Evolutionary conservation across 2,329 filamentous ascomycete genomes (phyloP).

Genomic region (Lecanicillium sp.): DNA sequence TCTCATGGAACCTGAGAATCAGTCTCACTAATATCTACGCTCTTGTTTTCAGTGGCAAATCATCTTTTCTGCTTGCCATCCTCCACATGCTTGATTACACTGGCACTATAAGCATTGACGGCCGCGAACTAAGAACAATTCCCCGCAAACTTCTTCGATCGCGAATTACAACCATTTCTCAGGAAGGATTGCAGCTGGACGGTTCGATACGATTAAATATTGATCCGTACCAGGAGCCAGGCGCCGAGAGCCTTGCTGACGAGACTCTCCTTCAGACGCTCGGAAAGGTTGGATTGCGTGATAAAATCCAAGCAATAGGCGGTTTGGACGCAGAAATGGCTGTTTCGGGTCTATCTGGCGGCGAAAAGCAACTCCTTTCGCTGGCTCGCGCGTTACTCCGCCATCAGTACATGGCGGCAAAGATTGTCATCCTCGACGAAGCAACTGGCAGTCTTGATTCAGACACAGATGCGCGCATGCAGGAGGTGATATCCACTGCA

Average conservation of each 20-base stretch:
- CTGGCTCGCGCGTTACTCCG: constrained; percentile 4
- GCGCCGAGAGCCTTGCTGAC: not conserved
- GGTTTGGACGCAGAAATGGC: not conserved
- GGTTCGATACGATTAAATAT: constrained; percentile 3
- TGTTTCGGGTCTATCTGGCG: constrained; percentile 1
- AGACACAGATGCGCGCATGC: not conserved
- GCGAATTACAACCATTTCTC: constrained; percentile 4
- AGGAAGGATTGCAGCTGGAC: not conserved
- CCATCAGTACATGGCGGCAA: not conserved
- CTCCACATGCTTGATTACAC: constrained; percentile 4
- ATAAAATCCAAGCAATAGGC: not conserved
- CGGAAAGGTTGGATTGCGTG: constrained; percentile 2
- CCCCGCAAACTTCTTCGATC: not conserved
- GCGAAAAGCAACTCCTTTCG: constrained; percentile 3
- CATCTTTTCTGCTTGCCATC: constrained; percentile 1
- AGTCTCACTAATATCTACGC: too few relatives aligned
- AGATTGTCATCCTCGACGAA: not conserved
- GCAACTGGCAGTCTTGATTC: constrained; percentile 1
- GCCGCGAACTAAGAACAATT: constrained; percentile 1
- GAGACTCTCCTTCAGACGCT: constrained; percentile 1
- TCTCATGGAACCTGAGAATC: too few relatives aligned
- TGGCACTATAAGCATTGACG: constrained; percentile 4
- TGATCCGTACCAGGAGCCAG: constrained; percentile 1
- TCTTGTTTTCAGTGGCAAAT: not conserved
- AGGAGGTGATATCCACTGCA: not conserved